Evolutionary conservation across 805 yeast species (phyloP), one percentile per base, ranked within the genome.

Genomic region (Saccharomyces kudriavzevii): DNA sequence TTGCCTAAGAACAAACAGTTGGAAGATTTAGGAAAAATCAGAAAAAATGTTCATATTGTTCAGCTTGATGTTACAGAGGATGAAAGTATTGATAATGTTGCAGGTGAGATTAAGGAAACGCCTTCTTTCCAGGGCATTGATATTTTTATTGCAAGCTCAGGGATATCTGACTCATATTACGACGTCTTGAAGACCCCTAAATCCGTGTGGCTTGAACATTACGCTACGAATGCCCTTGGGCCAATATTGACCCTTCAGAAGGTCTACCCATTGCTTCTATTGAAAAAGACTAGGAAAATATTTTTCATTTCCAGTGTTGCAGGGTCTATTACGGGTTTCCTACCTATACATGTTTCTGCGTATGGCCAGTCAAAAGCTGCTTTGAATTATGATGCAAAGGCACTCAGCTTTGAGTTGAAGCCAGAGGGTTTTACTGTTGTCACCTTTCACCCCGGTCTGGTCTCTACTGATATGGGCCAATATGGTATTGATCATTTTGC

Each of bases 341-440:
- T 55, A 5, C 60, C n/a, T n/a, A n/a, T 60, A 14, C 22, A 59
- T 5, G 46, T 53, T 20, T 55, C 65, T n/a, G 69, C 70, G 20
- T 73, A 73, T 53, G 75, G 75, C 2, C 60, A 59, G 45, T 67
- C n/a, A 6, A 73, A 74, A 58, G 72, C 75, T 10, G 77, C 73
- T 1, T 55, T 72, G 54, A 72, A 73, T 62, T 68, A 61, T 58
- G 54, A 67, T 14, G 60, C 60, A 11, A 63, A 56, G 45, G 63
- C 64, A 22, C 40, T 73, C 40, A 56, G 68, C 43, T 14, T 24
- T 30, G 74, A 73, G 50, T 50, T 64, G 31, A 54, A 52, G 13
- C 40, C 47, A 1, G 64, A 68, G 40, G 68, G 63, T 0, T 70
- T 64, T 53, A 65, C 60, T 10, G 62, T 69, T 45, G 56, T 71